phyloP scores from a whole-genome alignment of 805 yeast genomes.

The Candida wancherniae region DNA sequence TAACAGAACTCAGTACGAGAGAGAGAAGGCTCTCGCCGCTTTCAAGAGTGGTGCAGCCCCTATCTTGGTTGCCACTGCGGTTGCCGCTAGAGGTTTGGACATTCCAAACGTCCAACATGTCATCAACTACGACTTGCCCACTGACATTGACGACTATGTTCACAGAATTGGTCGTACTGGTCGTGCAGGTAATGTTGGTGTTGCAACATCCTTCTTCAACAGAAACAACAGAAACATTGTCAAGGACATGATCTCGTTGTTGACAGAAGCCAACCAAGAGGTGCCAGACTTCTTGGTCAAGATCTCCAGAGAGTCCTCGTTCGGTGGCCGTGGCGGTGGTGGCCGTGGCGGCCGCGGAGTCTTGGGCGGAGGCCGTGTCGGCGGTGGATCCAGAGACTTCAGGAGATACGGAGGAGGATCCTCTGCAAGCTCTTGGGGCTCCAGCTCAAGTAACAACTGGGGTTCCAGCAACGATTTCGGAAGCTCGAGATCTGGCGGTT shows the following conservation, averaged over 20 bases:
- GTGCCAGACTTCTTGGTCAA: constrained; percentile 84
- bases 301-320: constrained; percentile 70
- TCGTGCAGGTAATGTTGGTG: constrained; percentile 99
- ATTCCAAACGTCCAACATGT: constrained; percentile 98
- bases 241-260: constrained; percentile 80
- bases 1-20: constrained; percentile 95
- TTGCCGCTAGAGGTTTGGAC: constrained; percentile 99
- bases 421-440: constrained; percentile 19
- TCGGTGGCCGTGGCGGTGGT: constrained; percentile 38
- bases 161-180: constrained; percentile 99
- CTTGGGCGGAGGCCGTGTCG: constrained; percentile 46
- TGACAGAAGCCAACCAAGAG: constrained; percentile 96
- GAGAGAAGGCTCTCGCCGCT: constrained; percentile 94
- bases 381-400: constrained; percentile 44
- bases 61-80: constrained; percentile 97
- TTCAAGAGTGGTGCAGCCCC: constrained; percentile 92
- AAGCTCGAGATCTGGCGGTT: constrained; percentile 24
- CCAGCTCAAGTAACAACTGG: constrained; percentile 16
- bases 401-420: constrained; percentile 43
- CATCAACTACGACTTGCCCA: constrained; percentile 93
- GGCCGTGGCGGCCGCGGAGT: constrained; percentile 46
- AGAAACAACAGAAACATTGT: constrained; percentile 88
- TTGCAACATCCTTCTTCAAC: constrained; percentile 97
- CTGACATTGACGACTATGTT: constrained; percentile 96
- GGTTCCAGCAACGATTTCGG: constrained; percentile 20